A percentile compares a stretch with the other conserved stretches of the same genome.
Evolutionary conservation across 306 rosid genomes (phyloP).

Genomic region (Cicer bijugum): DNA sequence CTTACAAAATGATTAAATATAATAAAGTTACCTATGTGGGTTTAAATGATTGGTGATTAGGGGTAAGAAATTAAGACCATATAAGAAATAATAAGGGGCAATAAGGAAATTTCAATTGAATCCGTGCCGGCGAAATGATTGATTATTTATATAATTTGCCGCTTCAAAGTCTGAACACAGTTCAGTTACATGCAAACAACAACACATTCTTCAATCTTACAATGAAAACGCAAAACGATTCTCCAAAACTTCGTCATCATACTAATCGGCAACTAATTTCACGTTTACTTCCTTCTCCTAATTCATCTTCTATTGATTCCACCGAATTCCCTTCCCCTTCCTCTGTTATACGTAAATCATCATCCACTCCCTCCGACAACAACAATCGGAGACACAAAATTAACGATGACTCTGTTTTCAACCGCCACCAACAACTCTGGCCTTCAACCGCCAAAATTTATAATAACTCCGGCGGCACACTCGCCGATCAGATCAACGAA

Average conservation of each 20-base stretch:
- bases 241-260: conserved; percentile 50
- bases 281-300: conserved; percentile 49
- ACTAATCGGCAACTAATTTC: conserved; percentile 65
- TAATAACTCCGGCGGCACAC: conserved; percentile 52
- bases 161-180: conserved; percentile 19
- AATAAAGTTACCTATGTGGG: too few species aligned
- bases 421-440: conserved; percentile 65
- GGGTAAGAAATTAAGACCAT: too few species aligned
- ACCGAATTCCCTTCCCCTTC: conserved; percentile 53
- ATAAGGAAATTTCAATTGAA: conserved; percentile 6
- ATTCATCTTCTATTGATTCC: conserved; percentile 45
- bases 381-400: conserved; percentile 36
- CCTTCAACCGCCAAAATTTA: conserved; percentile 59
- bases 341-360: conserved; percentile 46
- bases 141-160: conserved; percentile 14
- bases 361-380: conserved; percentile 23
- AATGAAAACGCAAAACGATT: conserved; percentile 49
- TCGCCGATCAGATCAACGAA: conserved; percentile 70
- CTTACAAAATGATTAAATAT: too few species aligned
- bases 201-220: conserved; percentile 11
- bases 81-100: conserved; percentile 8
- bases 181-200: conserved; percentile 2
- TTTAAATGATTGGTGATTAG: too few species aligned
- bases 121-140: conserved; percentile 40
- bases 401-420: conserved; percentile 51